Conservation (phyloP, 345 rosid species). For the Euphorbia tirucalli region DNA sequence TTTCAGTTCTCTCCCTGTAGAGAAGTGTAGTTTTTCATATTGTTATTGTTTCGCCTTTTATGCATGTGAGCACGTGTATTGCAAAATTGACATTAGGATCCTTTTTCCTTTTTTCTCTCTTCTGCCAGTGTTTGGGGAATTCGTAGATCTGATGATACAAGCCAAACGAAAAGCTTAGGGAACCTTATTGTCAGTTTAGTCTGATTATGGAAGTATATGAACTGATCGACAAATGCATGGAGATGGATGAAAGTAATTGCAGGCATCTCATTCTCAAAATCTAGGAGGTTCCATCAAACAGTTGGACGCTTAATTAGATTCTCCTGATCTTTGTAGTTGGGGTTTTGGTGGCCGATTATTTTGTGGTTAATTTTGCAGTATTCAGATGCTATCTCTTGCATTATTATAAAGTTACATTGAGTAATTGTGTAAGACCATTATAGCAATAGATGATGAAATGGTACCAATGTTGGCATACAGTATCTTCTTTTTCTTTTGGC, state of each 20-base stretch:
- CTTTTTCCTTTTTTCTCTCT: not conserved
- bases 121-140: constrained; percentile 34
- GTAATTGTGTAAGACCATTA: not conserved
- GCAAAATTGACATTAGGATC: not conserved
- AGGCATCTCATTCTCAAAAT: not conserved
- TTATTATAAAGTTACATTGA: not conserved
- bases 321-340: no score
- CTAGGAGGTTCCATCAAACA: not conserved
- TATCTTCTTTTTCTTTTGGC: no score
- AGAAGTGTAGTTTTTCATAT: not conserved
- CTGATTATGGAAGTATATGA: not conserved
- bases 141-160: constrained; percentile 24
- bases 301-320: not conserved
- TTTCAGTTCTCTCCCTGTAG: not conserved
- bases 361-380: not conserved
- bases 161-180: constrained; percentile 21
- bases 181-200: not conserved
- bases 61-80: not conserved
- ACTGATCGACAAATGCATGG: no score
- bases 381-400: not conserved
- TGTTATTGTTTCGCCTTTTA: not conserved
- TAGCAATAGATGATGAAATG: not conserved
- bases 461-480: no score
- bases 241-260: not conserved
- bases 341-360: not conserved